phyloP scores from a whole-genome alignment of 345 rosid species.

The Sonneratia alba region DNA sequence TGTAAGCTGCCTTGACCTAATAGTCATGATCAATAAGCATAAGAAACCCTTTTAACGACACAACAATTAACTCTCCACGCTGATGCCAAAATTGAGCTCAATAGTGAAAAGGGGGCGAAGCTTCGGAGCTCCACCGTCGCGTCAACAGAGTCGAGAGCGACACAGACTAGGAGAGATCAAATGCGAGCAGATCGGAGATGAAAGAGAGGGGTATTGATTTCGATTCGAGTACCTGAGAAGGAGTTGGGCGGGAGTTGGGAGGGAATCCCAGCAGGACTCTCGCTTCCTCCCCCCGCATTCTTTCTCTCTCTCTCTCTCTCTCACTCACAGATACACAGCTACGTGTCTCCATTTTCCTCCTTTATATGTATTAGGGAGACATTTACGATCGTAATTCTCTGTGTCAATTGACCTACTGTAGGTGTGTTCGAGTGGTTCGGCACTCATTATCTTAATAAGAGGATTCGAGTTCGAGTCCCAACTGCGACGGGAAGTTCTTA shows the following conservation, averaged over 20 bases:
- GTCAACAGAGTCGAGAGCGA: background rate
- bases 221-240: constrained; percentile 41
- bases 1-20: constrained; percentile 78
- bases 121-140: background rate
- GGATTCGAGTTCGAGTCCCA: too few species aligned
- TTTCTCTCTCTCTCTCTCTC: background rate
- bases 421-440: too few species aligned
- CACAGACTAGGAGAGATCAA: background rate
- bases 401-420: too few species aligned
- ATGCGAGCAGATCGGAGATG: background rate
- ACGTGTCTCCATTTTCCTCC: too few species aligned
- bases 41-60: background rate
- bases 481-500: too few species aligned
- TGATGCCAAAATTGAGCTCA: background rate
- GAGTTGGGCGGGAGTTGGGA: constrained; percentile 49
- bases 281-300: constrained; percentile 82
- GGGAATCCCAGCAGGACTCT: constrained; percentile 63
- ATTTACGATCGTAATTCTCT: too few species aligned
- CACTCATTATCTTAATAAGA: too few species aligned
- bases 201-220: background rate
- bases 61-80: too few species aligned
- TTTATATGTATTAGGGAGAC: too few species aligned
- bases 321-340: background rate
- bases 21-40: background rate
- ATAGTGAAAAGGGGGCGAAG: background rate